Evolutionary conservation across 2,329 filamentous ascomycete species (phyloP).

Genomic region (Pyricularia sp.): DNA sequence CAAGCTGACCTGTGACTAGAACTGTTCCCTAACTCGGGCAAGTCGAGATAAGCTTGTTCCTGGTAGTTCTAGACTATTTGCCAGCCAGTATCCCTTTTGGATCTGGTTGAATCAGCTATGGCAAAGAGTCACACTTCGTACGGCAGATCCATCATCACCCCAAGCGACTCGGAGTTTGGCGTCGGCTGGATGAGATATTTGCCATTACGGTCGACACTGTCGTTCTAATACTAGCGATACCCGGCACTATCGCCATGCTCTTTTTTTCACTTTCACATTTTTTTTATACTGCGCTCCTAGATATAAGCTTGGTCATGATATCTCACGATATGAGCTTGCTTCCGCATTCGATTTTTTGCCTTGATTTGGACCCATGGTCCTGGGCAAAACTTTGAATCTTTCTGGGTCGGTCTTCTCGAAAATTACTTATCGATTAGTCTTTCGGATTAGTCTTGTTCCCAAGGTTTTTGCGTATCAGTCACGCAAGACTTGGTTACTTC

Average conservation of each 20-base stretch:
- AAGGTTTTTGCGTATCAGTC: background rate
- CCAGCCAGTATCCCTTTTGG: background rate
- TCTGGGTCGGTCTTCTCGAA: background rate
- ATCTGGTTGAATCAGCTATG: background rate
- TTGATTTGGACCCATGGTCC: background rate
- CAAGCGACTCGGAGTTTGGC: background rate
- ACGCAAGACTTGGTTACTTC: background rate
- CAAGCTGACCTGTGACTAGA: conserved; percentile 20
- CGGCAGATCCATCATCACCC: background rate
- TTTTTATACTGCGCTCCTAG: background rate
- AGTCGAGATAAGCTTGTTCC: conserved; percentile 19
- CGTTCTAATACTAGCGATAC: background rate
- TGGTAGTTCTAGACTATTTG: background rate
- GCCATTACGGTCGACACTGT: background rate
- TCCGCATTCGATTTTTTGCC: background rate
- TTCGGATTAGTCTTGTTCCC: background rate
- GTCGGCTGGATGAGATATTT: background rate
- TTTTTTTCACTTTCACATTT: background rate
- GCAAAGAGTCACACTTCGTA: background rate
- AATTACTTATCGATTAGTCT: background rate
- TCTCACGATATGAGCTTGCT: background rate
- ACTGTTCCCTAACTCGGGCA: conserved; percentile 22
- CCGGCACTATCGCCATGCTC: background rate
- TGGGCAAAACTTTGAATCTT: background rate
- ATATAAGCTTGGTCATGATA: background rate